These are phyloP conservation scores for Eucommia ulmoides DNA, from an alignment of 257 asterid species.

Conservation along the genomic window DNA sequence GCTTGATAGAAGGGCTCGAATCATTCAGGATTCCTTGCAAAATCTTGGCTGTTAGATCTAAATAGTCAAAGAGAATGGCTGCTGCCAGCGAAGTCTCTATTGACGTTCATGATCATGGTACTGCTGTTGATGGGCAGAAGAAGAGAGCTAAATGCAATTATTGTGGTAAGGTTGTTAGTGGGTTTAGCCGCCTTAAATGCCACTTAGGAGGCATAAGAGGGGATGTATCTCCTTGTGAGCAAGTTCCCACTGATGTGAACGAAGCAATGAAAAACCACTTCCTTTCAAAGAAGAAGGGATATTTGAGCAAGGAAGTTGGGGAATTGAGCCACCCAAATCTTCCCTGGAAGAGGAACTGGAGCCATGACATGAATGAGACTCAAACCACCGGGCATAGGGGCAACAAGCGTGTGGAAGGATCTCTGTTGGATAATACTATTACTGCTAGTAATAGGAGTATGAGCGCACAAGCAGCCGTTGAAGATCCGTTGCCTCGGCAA, in stretches of 20 bases:
- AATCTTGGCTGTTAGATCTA: too few relatives aligned
- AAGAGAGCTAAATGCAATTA: conserved; percentile 13
- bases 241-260: conserved; percentile 9
- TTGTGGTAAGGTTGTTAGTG: conserved; percentile 13
- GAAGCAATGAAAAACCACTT: conserved; percentile 14
- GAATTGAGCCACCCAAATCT: conserved; percentile 8
- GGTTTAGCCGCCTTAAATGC: conserved; percentile 11
- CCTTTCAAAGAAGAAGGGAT: conserved; percentile 10
- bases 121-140: conserved; percentile 6
- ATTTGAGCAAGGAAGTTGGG: conserved; percentile 9
- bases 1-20: too few relatives aligned
- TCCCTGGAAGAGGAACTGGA: conserved; percentile 18
- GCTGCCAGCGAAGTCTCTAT: not conserved
- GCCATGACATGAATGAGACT: conserved; percentile 5
- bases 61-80: too few relatives aligned
- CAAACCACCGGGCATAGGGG: not conserved
- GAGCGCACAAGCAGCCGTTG: conserved; percentile 1
- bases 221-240: conserved; percentile 14
- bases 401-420: conserved; percentile 8
- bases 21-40: too few relatives aligned
- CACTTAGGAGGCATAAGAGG: conserved; percentile 19
- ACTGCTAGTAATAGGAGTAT: not conserved
- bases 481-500: conserved; percentile 7
- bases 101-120: conserved; percentile 9
- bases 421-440: conserved; percentile 3